Conservation (phyloP, 192 early-diverging fungal genomes). For the Obelidium mucronatum region DNA sequence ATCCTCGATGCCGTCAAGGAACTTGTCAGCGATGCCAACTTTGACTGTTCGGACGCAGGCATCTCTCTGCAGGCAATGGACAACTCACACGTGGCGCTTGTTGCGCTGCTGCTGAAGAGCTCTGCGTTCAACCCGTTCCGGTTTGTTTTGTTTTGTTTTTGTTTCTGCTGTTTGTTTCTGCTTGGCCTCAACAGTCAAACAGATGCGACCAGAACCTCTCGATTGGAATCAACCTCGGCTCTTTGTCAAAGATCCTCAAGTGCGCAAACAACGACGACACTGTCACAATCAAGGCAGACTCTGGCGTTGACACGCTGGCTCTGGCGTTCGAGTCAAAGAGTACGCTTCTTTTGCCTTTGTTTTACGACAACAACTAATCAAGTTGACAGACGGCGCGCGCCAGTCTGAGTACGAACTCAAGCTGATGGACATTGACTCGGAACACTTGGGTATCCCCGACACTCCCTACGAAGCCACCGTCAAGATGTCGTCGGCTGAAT, state of each 20-base stretch:
- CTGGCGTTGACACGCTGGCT: constrained; percentile 81
- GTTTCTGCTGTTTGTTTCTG: not conserved
- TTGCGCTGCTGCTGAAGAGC: constrained; percentile 80
- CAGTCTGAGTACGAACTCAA: constrained; percentile 94
- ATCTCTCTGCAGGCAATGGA: constrained; percentile 99
- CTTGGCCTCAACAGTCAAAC: constrained; percentile 56
- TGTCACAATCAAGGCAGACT: constrained; percentile 89
- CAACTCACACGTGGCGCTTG: constrained; percentile 96
- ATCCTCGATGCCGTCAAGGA: constrained; percentile 98
- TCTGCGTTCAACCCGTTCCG: constrained; percentile 69
- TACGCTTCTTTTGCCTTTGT: constrained; percentile 35
- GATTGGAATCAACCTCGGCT: constrained; percentile 88
- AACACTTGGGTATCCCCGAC: constrained; percentile 95
- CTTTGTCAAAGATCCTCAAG: constrained; percentile 92
- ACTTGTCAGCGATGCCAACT: constrained; percentile 95
- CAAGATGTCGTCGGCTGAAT: constrained; percentile 87
- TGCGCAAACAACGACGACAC: constrained; percentile 87
- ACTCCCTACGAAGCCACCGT: constrained; percentile 91
- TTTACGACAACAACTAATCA: not conserved
- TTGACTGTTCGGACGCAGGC: constrained; percentile 96
- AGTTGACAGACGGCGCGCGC: constrained; percentile 36
- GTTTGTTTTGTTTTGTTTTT: not conserved
- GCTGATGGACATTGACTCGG: constrained; percentile 98
- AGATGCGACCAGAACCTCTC: constrained; percentile 87
- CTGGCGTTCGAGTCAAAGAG: constrained; percentile 67